phyloP scores from a whole-genome alignment of 2,329 filamentous ascomycete species.

The Septoria linicola region DNA sequence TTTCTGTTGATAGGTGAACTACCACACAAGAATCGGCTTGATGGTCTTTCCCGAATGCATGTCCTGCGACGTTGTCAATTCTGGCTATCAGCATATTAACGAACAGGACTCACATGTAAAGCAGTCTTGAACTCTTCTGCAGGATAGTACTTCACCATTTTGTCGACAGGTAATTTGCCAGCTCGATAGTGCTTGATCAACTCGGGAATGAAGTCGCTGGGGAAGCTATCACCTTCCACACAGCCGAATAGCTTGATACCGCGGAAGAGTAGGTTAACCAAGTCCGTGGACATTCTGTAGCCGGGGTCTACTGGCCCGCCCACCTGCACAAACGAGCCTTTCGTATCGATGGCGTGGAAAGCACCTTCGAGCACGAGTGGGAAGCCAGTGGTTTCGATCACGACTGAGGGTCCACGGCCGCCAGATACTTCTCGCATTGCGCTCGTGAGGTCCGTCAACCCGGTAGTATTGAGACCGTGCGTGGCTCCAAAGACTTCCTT shows the following conservation, averaged over 20 bases:
- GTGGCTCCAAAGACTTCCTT: slow-evolving; percentile 41
- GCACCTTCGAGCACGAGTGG: slow-evolving; percentile 22
- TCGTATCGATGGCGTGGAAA: slow-evolving; percentile 22
- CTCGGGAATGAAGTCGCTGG: slow-evolving; percentile 43
- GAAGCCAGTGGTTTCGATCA: slow-evolving; percentile 42
- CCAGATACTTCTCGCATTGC: slow-evolving; percentile 36
- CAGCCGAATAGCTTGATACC: slow-evolving; percentile 49
- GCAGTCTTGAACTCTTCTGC: slow-evolving; percentile 42
- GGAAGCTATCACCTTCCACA: slow-evolving; percentile 44
- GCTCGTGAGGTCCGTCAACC: slow-evolving; percentile 29
- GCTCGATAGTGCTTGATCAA: slow-evolving; percentile 48
- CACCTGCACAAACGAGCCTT: slow-evolving; percentile 49
- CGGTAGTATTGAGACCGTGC: slow-evolving; percentile 40
- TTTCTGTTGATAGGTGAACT: no score
- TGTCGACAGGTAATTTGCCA: slow-evolving; percentile 46
- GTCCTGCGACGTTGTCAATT: slow-evolving; percentile 26
- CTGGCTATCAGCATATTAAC: neutral
- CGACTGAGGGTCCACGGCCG: slow-evolving; percentile 43
- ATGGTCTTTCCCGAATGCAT: slow-evolving; percentile 41
- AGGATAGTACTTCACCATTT: slow-evolving; percentile 44
- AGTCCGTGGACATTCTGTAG: slow-evolving; percentile 41
- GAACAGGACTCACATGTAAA: slow-evolving; percentile 25
- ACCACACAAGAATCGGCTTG: slow-evolving; percentile 43
- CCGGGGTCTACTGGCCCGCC: slow-evolving; percentile 43
- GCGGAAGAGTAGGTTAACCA: slow-evolving; percentile 43